Base-by-base conservation (phyloP, 345 rosid species). In the Eutrema yunnanense region DNA sequence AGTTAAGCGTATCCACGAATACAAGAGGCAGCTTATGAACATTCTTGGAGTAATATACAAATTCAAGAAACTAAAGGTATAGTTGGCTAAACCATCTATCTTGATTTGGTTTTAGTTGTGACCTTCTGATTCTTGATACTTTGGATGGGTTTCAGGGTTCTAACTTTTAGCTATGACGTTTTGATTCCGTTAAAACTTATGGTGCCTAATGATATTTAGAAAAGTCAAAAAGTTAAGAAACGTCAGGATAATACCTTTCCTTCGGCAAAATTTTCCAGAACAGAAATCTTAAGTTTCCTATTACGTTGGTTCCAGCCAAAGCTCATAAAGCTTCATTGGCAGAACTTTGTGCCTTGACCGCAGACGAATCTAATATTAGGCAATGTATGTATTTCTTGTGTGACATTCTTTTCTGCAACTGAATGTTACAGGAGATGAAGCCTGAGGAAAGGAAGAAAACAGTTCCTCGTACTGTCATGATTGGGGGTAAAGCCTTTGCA, bases 401-500 rank as follows among this genome's bases (percentile, higher is more conserved):
- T 71, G 30, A 63, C 76, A 14, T 68, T 71, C 9, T 63, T 34
- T 69, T 69, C 51, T 63, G 56, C 63, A 55, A 80, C 65, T 80
- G 69, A 79, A 49, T 60, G 40, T 78, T 65, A 53, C 84, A 94
- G 98, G 97, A 84, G 82, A 88, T 91, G 97, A 89, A 78, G 37
- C 83, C 91, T 64, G 89, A 91, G 77, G 92, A 88, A 73, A 77
- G 95, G 80, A 89, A 86, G 85, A 89, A 84, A 56, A 84, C 88
- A 76, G 87, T 86, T 82, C 82, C 96, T 34, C 98, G 97, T 22
- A 94, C 98, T 34, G 72, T 91, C 57, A 91, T 94, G 98, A 84
- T 94, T 63, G 98, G 98, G 65, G 98, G 98, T 71, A 94, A 94
- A 83, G 98, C 98, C 49, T 94, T 91, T 84, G 97, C 98, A 55